Evolutionary conservation across 2,329 filamentous ascomycete genomes (phyloP), one percentile per base, ranked within the genome.

Genomic region (Apiospora rasikravindrae): DNA sequence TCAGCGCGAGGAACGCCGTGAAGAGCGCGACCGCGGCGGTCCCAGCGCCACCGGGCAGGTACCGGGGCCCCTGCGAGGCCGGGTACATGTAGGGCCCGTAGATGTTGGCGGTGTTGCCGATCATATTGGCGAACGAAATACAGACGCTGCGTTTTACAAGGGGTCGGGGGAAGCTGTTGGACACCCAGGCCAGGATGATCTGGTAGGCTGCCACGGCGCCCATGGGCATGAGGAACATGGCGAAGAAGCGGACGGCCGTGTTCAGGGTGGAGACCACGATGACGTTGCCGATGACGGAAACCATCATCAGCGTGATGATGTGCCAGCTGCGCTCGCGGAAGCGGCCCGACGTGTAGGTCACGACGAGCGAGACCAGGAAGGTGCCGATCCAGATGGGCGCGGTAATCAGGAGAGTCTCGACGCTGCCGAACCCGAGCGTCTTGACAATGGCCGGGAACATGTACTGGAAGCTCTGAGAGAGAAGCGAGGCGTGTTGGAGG

Each of bases 81-180:
- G 84, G 83, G 68, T 86, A 88, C 84, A 87, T 85, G 76, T 87
- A 87, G 6, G 81, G 81, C 51, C 78, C 82, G 69, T 87, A 87
- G 51, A 87, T 86, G 68, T 81, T 85, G 0, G 84, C 84, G 11
- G 81, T 88, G 78, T 92, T 92, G 0, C 91, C 92, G 57, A 94
- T 84, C 75, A 92, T 82, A 77, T 93, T 92, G 67, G 91, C 82
- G n/a, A 93, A 86, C 11, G 91, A 89, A 69, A 94, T 91, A 4
- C 87, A 87, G 1, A 88, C 88, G 5, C 92, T 92, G 1, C 91
- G 87, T 67, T 92, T 90, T 2, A 90, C 91, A 2, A 92, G 80
- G 1, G 92, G 91, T 80, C 92, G 93, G 0, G 92, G 91, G 47
- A 94, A 87, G 11, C 92, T 91, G 74, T 93, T 93, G 4, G 90